phyloP scores from a whole-genome alignment of 805 yeast genomes.

The Ogataea pignaliae region DNA sequence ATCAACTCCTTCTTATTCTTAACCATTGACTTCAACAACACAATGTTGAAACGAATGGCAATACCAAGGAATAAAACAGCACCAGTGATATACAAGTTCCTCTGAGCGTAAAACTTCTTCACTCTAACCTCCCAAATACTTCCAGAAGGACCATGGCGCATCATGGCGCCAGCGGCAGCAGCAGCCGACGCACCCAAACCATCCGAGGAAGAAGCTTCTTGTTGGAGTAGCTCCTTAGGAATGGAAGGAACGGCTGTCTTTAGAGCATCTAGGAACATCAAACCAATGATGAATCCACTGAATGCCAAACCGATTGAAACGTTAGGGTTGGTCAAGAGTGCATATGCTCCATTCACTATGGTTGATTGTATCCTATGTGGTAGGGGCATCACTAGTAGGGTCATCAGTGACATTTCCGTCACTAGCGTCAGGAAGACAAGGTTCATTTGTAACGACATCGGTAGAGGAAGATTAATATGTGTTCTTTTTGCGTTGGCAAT shows the following conservation, averaged over 20 bases:
- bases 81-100: constrained; percentile 53
- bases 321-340: constrained; percentile 31
- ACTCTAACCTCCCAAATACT: constrained; percentile 35
- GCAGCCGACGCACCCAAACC: not conserved
- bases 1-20: constrained; percentile 27
- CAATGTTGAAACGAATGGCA: constrained; percentile 40
- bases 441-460: constrained; percentile 30
- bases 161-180: constrained; percentile 2
- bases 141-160: constrained; percentile 4
- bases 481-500: not conserved
- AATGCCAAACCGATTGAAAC: constrained; percentile 40
- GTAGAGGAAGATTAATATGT: not conserved
- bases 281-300: constrained; percentile 33
- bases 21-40: constrained; percentile 42
- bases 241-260: constrained; percentile 20
- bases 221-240: constrained; percentile 4
- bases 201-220: constrained; percentile 1
- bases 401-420: constrained; percentile 40
- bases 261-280: constrained; percentile 46
- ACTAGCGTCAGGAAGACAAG: constrained; percentile 38
- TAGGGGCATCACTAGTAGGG: constrained; percentile 44
- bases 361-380: constrained; percentile 39
- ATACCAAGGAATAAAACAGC: constrained; percentile 45
- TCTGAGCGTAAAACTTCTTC: constrained; percentile 50
- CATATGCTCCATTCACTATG: constrained; percentile 32